These are phyloP conservation scores for Ramaria rubella DNA, from an alignment of 768 basidiomycete species.

Conservation along the genomic window DNA sequence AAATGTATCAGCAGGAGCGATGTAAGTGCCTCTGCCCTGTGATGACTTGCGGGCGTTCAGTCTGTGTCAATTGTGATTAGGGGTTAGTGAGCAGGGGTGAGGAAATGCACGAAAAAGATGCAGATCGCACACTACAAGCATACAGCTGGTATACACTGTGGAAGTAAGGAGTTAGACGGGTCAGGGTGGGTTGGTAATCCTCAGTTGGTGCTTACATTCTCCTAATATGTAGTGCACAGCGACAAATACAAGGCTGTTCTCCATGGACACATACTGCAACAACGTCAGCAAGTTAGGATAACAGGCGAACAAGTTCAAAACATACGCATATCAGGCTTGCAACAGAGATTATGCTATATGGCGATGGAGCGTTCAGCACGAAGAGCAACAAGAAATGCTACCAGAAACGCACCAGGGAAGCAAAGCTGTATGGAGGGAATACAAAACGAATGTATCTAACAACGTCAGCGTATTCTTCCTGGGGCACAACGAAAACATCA, in stretches of 20 bases:
- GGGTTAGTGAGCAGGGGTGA: neutral
- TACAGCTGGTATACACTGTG: neutral
- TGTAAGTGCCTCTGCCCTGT: neutral
- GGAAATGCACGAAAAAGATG: neutral
- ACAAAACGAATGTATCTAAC: neutral
- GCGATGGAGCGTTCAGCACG: neutral
- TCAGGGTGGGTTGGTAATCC: neutral
- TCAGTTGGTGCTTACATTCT: neutral
- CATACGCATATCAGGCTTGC: slow-evolving; percentile 1
- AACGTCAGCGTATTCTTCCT: neutral
- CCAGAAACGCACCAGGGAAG: neutral
- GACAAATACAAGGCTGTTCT: neutral
- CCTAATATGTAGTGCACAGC: neutral
- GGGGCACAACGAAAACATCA: neutral
- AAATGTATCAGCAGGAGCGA: neutral
- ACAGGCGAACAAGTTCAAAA: neutral
- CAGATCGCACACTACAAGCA: neutral
- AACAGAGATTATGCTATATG: neutral
- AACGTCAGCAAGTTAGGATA: neutral
- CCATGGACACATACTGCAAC: neutral
- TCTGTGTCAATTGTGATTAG: too few relatives aligned
- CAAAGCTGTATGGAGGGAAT: neutral
- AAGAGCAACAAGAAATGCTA: neutral
- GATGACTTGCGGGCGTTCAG: neutral
- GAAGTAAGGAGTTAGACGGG: neutral